phyloP scores from a whole-genome alignment of 805 yeast genomes.

The Tetrapisispora nanseiensis region DNA sequence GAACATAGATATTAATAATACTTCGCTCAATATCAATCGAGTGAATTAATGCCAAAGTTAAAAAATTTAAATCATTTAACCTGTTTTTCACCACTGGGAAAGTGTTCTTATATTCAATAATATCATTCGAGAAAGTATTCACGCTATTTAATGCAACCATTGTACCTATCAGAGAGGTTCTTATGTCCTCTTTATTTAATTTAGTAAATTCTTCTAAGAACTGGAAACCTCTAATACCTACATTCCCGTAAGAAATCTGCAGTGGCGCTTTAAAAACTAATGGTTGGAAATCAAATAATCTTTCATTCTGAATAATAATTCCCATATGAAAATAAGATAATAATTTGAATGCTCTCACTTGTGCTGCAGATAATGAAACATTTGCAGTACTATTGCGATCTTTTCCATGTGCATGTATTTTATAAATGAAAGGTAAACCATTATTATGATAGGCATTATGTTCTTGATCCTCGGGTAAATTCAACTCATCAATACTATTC shows the following conservation, averaged over 20 bases:
- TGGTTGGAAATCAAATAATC: constrained; percentile 35
- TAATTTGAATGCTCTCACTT: constrained; percentile 42
- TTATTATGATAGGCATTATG: constrained; percentile 22
- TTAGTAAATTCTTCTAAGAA: constrained; percentile 28
- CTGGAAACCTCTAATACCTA: constrained; percentile 32
- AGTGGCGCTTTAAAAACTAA: constrained; percentile 33
- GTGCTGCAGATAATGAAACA: constrained; percentile 38
- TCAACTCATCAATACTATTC: constrained; percentile 20
- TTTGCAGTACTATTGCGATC: constrained; percentile 12
- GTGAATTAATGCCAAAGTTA: constrained; percentile 48
- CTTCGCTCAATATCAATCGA: constrained; percentile 39
- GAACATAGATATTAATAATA: constrained; percentile 49
- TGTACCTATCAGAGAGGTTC: constrained; percentile 30
- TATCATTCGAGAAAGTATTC: neutral
- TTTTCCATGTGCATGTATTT: constrained; percentile 30
- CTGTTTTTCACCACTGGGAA: constrained; percentile 18
- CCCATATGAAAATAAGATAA: constrained; percentile 43
- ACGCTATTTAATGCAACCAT: constrained; percentile 26
- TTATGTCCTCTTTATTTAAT: constrained; percentile 29
- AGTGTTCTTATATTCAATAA: constrained; percentile 8
- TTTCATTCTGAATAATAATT: constrained; percentile 10
- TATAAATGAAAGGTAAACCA: constrained; percentile 18
- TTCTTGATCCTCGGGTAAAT: constrained; percentile 22
- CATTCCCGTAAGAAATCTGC: constrained; percentile 31
- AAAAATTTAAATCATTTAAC: constrained; percentile 7